Evolutionary conservation across 1,139 yeast species (phyloP).

Genomic region (Pneumocystis canis): DNA sequence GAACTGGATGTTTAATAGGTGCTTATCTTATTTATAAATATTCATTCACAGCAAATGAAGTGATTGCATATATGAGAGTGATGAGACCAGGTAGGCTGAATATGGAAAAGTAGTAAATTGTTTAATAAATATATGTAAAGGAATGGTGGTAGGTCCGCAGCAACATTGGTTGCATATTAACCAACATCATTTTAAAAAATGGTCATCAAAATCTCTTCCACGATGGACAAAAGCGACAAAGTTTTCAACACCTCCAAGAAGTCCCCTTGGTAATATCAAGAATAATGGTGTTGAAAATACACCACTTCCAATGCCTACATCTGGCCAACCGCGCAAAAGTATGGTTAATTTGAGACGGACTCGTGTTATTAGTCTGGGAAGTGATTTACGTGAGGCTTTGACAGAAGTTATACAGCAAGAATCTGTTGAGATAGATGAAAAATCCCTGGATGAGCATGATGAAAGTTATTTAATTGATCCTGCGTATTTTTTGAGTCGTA

Average conservation of each 20-base stretch:
- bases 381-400: not conserved
- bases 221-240: constrained; percentile 26
- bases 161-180: constrained; percentile 96
- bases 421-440: not conserved
- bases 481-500: not conserved
- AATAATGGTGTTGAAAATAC: constrained; percentile 31
- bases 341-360: not conserved
- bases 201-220: constrained; percentile 41
- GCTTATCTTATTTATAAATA: constrained; percentile 92
- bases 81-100: constrained; percentile 43
- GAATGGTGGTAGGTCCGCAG: constrained; percentile 99
- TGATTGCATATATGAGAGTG: constrained; percentile 92
- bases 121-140: constrained; percentile 22
- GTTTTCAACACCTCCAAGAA: constrained; percentile 15
- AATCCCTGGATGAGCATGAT: not conserved
- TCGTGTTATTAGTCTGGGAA: not conserved
- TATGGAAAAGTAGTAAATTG: not conserved
- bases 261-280: constrained; percentile 17
- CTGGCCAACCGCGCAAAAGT: constrained; percentile 86
- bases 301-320: constrained; percentile 76
- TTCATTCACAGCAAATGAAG: constrained; percentile 93
- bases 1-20: constrained; percentile 95
- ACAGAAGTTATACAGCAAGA: not conserved
- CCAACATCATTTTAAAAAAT: constrained; percentile 87
- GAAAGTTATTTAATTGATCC: not conserved